These are phyloP conservation scores for Malus asiatica DNA, from an alignment of 306 rosid genomes.

Conservation along the genomic window DNA sequence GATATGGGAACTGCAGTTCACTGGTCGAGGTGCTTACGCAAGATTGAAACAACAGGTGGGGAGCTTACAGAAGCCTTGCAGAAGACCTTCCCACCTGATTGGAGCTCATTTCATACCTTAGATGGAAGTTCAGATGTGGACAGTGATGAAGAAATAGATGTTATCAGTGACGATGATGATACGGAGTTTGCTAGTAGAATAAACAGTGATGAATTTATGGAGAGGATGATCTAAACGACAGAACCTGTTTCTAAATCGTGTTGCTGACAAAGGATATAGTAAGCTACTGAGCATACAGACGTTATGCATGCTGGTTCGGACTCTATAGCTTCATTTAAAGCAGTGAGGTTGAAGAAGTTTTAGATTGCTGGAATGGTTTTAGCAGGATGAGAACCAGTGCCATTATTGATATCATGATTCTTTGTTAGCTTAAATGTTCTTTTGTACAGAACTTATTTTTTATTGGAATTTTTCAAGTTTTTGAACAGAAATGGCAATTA, in stretches of 20 bases:
- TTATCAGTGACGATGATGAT: conserved; percentile 13
- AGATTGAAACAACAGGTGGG: conserved; percentile 83
- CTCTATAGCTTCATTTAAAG: neutral
- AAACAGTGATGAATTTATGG: neutral
- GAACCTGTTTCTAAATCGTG: conserved; percentile 5
- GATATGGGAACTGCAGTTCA: conserved; percentile 98
- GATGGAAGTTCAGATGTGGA: conserved; percentile 25
- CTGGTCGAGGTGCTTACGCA: conserved; percentile 80
- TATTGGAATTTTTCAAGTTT: neutral
- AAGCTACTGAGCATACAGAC: neutral
- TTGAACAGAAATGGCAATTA: neutral
- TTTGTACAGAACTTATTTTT: neutral
- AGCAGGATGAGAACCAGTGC: neutral
- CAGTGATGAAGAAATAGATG: conserved; percentile 26
- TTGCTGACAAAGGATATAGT: neutral
- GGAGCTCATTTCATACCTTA: conserved; percentile 49
- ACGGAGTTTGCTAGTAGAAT: conserved; percentile 16
- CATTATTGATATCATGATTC: neutral
- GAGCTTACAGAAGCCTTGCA: conserved; percentile 83
- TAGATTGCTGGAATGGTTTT: neutral
- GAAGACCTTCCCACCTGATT: conserved; percentile 92
- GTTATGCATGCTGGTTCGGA: neutral
- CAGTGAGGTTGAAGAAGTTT: neutral
- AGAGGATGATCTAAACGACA: conserved; percentile 9
- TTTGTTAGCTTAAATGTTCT: neutral